Base-by-base conservation (phyloP, 208 protist species). In the Lotmaria passim region DNA sequence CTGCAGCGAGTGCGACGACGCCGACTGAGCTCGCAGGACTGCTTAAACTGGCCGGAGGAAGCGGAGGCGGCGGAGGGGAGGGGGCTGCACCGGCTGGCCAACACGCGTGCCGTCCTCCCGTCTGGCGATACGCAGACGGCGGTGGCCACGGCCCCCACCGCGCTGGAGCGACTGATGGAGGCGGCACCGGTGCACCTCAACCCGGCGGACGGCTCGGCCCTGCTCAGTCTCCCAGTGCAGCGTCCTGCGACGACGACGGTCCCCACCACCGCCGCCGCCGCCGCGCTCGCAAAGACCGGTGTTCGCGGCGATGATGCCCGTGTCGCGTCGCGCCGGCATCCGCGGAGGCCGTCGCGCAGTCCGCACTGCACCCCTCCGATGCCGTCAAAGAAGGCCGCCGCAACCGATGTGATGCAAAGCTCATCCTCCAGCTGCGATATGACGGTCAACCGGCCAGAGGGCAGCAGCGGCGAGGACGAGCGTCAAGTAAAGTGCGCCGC, bases 191-290 rank as follows among this genome's bases (percentile, higher is more conserved):
- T 58, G 24, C 53, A 68, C 21, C 30, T 81, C 11, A 81, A 83
- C 64, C 69, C 75, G 7, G 75, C 76, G 14, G 76, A 81, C 58
- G 79, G 73, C 31, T 78, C 79, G 11, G 60, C 64, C 6, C 48
- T 81, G 28, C 74, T 58, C 36, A 80, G 73, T 24, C 48, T 79
- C 23, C 76, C 79, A 0, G 15, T 68, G 34, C 72, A 36, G 26
- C 44, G 46, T 8, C 11, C n/a, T 12, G 36, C 47, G 12, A 23
- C 51, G 26, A 44, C 4, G n/a, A 31, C n/a, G 1, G 24, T 2
- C 26, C 12, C 33, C 12, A 12, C 31, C 30, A 17, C 51, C 0
- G 8, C 28, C 23, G 51, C 31, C 2, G 12, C 38, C 21, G 5
- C 8, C 12, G 3, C 57, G 17, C 38, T 15, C 8, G 34, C 38